phyloP scores from a whole-genome alignment of 306 rosid genomes.

The Quercus alba region DNA sequence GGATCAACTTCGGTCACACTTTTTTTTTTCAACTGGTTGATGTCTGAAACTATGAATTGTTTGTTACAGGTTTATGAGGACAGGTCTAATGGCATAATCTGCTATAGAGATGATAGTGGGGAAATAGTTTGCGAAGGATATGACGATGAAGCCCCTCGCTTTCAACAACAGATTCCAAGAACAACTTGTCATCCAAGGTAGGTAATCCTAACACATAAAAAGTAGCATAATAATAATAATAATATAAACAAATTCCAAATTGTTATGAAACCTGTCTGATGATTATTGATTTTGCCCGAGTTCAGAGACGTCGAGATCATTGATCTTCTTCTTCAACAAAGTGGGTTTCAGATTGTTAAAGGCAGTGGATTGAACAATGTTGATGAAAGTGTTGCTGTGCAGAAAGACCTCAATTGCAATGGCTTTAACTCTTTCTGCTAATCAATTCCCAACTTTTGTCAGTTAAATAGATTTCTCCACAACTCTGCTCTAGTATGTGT shows the following conservation, averaged over 20 bases:
- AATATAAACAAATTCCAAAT: background rate
- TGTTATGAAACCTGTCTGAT: constrained; percentile 2
- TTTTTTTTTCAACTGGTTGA: background rate
- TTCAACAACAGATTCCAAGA: constrained; percentile 46
- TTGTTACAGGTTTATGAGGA: constrained; percentile 78
- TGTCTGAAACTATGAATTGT: constrained; percentile 1
- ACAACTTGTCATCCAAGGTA: constrained; percentile 48
- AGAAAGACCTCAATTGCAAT: constrained; percentile 58
- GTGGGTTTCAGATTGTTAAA: constrained; percentile 54
- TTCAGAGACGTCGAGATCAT: constrained; percentile 60
- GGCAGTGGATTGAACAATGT: constrained; percentile 47
- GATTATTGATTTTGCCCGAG: constrained; percentile 2
- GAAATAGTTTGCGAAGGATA: constrained; percentile 88
- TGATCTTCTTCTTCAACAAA: constrained; percentile 51
- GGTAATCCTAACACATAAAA: background rate
- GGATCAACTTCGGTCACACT: background rate
- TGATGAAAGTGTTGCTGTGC: constrained; percentile 44
- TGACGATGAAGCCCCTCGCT: constrained; percentile 76
- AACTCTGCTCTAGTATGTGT: constrained; percentile 14
- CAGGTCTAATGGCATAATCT: constrained; percentile 65
- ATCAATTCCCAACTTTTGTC: constrained; percentile 21
- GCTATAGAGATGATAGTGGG: constrained; percentile 79
- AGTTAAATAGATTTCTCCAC: constrained; percentile 14
- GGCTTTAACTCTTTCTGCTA: constrained; percentile 53
- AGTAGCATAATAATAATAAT: background rate